Base-by-base conservation (phyloP, 306 rosid species). In the Boehmeria nivea region DNA sequence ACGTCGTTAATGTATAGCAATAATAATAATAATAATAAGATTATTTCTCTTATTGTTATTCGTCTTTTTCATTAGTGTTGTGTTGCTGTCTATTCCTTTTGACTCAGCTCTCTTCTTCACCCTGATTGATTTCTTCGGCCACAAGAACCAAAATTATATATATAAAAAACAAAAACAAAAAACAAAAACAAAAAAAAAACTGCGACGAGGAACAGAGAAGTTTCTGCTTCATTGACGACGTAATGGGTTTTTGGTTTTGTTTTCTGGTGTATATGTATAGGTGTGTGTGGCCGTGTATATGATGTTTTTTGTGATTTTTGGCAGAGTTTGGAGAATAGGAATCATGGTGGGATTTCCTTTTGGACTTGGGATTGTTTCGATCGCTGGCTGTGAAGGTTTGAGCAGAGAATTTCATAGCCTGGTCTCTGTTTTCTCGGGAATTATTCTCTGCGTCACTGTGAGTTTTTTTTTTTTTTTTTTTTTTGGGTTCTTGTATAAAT, bases 381-480 rank as follows among this genome's bases (percentile, higher is more conserved):
- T n/a, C n/a, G 55, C 51, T 26, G 85, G 55, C 50, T 33, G 54
- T 61, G 79, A 46, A 54, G 40, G 34, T 72, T 70, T 76, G 31
- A 72, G 61, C 61, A 76, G 77, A 64, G 85, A 75, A 71, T 40
- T 77, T 59, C 93, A 76, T 51, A 81, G 82, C 89, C 62, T 81
- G 73, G 81, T 59, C 2, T 78, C 83, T 45, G 72, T 76, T 20
- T 44, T 79, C 27, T 21, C 81, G 16, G 97, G 97, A 64, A 71
- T 85, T 63, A 6, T 83, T 67, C 65, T 73, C 71, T 78, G 93
- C 80, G 58, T 56, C 57, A 47, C 83, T 78, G 97, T 89, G 67
- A 89, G 97, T 78, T 16, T 44, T 26, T 43, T 27, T 53, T 46
- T 13, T 47, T 75, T 24, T 44, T 28, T 37, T 37, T 58, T 38